A percentile compares a stretch with the other conserved stretches of the same genome.
These are phyloP conservation scores for Leccinellum rugosiceps DNA, from an alignment of 768 basidiomycete species.

Conservation along the genomic window DNA sequence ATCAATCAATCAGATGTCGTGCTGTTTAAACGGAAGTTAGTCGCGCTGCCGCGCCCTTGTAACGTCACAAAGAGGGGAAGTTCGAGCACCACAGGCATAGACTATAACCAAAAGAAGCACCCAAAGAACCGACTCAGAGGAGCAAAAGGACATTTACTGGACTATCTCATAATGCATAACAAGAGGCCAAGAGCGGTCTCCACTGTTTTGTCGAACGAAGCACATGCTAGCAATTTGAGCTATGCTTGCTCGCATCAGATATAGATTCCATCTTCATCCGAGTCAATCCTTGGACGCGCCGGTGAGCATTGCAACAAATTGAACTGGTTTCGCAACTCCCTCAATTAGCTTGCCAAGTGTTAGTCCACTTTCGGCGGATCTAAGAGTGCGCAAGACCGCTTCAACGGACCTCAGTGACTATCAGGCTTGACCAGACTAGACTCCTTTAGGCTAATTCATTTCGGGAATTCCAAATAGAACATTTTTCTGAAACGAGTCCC, in stretches of 20 bases:
- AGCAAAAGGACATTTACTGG: too few species aligned
- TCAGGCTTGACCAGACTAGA: too few species aligned
- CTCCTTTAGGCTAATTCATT: too few species aligned
- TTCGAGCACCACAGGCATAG: not conserved
- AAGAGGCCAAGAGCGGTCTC: too few species aligned
- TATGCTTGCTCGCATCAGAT: too few species aligned
- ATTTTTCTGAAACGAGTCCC: not conserved
- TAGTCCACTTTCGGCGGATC: not conserved
- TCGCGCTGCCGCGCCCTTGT: not conserved
- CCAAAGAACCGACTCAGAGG: not conserved
- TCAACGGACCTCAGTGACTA: not conserved
- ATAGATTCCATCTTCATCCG: too few species aligned
- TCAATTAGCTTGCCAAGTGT: not conserved
- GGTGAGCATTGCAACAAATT: not conserved
- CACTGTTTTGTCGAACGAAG: too few species aligned
- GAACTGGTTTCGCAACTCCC: not conserved
- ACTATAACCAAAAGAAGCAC: not conserved
- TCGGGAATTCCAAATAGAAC: constrained; percentile 1
- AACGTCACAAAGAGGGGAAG: not conserved
- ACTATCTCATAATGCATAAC: not conserved
- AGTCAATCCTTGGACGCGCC: not conserved
- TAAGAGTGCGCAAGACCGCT: not conserved
- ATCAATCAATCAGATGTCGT: too few species aligned
- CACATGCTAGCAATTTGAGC: too few species aligned
- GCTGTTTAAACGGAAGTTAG: not conserved